Evolutionary conservation across 768 basidiomycete genomes (phyloP), one percentile per base, ranked within the genome.

Genomic region (Phaffia australis): DNA sequence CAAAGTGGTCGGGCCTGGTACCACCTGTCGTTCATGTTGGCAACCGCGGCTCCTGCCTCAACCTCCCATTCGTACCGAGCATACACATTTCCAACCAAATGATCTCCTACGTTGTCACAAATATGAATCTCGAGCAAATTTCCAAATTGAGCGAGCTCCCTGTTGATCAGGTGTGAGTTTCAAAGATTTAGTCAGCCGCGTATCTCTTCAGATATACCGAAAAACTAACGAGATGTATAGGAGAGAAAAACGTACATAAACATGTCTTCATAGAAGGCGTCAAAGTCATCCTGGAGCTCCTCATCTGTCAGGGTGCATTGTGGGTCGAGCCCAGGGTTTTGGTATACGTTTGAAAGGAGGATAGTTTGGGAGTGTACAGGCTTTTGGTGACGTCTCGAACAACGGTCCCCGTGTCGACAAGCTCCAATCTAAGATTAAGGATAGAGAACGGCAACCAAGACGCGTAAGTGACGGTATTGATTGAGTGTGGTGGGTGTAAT

Each of bases 71-170:
- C 94, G 74, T 89, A 99, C 27, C 94, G 84, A 4, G 93, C 94
- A 74, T 99, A 99, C 1, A 99, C 94, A 72, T 97, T 95, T 27
- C 93, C 93, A 73, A 94, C 89, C 29, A 98, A 81, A 75, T 99
- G 94, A 75, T 98, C 95, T n/a, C 95, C 95, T 46, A 99, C 93
- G 74, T 99, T 99, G 79, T 99, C 94, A 74, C 94, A 99, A 16
- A 99, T 93, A 77, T 99, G 95, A 68, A 99, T 81, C 78, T 99
- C 95, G 58, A 95, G 78, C 65, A 99, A 81, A 78, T 98, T 88
- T 4, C 95, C 95, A 75, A 90, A 97, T 77, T 97, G 95, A 50
- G 88, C 80, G 48, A 99, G 78, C 75, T 98, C 94, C 74, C 80
- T 79, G 66, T 8, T 35, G 35, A 19, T 23, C 8, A 14, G 25